Evolutionary conservation across 1,284 basidiomycete genomes (phyloP), one percentile per base, ranked within the genome.

Genomic region (Rhodofomes roseus): DNA sequence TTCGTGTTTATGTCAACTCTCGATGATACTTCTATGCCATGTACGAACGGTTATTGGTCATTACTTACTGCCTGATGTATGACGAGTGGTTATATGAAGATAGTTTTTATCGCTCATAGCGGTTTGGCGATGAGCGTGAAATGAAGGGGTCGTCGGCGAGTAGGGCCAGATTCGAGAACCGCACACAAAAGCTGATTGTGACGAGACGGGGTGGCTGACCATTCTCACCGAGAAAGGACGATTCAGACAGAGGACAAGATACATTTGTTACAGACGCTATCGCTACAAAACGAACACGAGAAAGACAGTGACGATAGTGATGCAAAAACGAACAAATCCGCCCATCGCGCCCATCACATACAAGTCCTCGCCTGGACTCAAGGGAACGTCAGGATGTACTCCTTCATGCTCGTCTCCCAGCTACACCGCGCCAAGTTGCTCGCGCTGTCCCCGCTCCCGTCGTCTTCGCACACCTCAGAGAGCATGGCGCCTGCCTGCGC

Each of bases 371-470:
- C n/a, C n/a, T n/a, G n/a, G n/a, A n/a, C n/a, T n/a, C n/a, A n/a
- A 46, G 87, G 87, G 71, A 81, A 90, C 27, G 73, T 73, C 62
- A 88, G 70, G 62, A 90, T 89, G 65, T 77, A 85, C 52, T 70
- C 76, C 72, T 84, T 87, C 82, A 89, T 87, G 53, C 67, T 65
- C 20, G 67, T 59, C 66, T 85, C 83, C 88, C 86, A 89, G 64
- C 78, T 81, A 66, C 88, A 90, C 2, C 73, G 55, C 39, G 77
- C 74, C 57, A 84, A 71, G 20, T 70, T 76, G 53, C 76, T 72
- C 50, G 69, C 70, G 37, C 67, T 64, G n/a, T 77, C 75, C 25
- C 62, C 51, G 29, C 69, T 52, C 6, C 50, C 72, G n/a, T 66
- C 63, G 4, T 82, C 84, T 1, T 83, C 83, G 62, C 87, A 89